Percentiles rank a stretch among this genome's conserved stretches.
Evolutionary conservation across 73 alveolate species (phyloP).

Genomic region (Paramecium octaurelia): DNA sequence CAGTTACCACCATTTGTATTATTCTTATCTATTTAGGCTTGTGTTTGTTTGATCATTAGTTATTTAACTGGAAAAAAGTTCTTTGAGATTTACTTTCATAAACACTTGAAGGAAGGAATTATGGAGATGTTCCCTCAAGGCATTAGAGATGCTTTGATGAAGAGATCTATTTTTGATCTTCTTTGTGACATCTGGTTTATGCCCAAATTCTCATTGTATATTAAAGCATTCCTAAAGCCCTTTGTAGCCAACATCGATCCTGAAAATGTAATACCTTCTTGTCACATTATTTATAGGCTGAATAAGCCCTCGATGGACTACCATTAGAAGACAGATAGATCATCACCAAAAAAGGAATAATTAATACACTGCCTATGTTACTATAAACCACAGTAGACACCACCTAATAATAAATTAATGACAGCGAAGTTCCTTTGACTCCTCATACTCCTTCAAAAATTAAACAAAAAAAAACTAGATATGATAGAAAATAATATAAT

Average conservation of each 20-base stretch:
- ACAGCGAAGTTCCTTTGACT: not conserved
- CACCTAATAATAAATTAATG: not conserved
- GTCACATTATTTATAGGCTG: not conserved
- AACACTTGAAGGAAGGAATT: slow-evolving; percentile 22
- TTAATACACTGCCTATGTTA: slow-evolving; percentile 46
- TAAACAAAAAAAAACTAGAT: not conserved
- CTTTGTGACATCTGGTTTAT: slow-evolving; percentile 60
- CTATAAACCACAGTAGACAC: not conserved
- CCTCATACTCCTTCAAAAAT: not conserved
- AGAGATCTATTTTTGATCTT: slow-evolving; percentile 57
- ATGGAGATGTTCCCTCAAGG: slow-evolving; percentile 45
- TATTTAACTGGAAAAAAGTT: not conserved
- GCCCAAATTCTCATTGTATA: slow-evolving; percentile 50
- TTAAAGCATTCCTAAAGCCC: slow-evolving; percentile 55
- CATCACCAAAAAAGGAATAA: slow-evolving; percentile 52
- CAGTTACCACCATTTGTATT: slow-evolving; percentile 3
- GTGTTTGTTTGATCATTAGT: not conserved
- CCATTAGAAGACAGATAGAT: slow-evolving; percentile 43
- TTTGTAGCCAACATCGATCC: slow-evolving; percentile 47
- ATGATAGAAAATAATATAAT: not conserved
- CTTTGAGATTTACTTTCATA: not conserved
- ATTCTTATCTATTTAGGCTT: not conserved
- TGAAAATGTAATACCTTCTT: not conserved
- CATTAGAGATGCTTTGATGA: not conserved
- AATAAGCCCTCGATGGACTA: slow-evolving; percentile 39